Base-by-base conservation (phyloP, 805 yeast species). In the Spathaspora passalidarum region DNA sequence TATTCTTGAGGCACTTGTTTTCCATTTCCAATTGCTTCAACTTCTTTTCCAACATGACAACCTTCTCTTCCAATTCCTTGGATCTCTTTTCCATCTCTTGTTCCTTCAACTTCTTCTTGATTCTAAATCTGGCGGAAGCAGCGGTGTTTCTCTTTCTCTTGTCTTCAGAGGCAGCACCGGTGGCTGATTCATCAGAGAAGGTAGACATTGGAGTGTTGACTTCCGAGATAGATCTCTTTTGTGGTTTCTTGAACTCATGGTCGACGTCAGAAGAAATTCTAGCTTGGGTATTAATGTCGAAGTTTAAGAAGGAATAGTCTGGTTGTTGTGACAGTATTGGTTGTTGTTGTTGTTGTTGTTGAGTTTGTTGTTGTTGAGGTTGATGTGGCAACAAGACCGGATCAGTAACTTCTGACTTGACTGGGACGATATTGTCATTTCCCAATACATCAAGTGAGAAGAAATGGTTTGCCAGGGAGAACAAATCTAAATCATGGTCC, bases 1-100 rank as follows among this genome's bases (percentile, higher is more conserved):
- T 71, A 60, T 86, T 86, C 68, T 88, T 80, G 55, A 92, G 75
- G 64, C 95, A 75, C 59, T 82, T 80, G 69, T 92, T 92, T 68
- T 92, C 99, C 96, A 89, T 88, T 67, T 91, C 96, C 53, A 92
- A 69, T 46, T 92, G 88, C 63, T 83, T 83, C 48, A 94, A 80
- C 59, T 82, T 82, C 58, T 79, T 75, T 63, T 90, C 96, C 50
- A 90, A 73, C 18, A 71, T 69, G 40, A 72, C 67, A 13, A 91
- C 82, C 49, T 79, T 66, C 25, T 86, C 91, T 55, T 81, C 82
- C 55, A 92, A 73, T 49, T 86, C 91, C 55, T 80, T 79, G 16
- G 91, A 77, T 48, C 77, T 81, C 48, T 82, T 73, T 66, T 91
- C 96, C 82, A 92, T 79, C 61, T 91, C 92, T 67, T 87, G 94